These are phyloP conservation scores for Stylonectria norvegica DNA, from an alignment of 2,329 filamentous ascomycete genomes.

Conservation along the genomic window DNA sequence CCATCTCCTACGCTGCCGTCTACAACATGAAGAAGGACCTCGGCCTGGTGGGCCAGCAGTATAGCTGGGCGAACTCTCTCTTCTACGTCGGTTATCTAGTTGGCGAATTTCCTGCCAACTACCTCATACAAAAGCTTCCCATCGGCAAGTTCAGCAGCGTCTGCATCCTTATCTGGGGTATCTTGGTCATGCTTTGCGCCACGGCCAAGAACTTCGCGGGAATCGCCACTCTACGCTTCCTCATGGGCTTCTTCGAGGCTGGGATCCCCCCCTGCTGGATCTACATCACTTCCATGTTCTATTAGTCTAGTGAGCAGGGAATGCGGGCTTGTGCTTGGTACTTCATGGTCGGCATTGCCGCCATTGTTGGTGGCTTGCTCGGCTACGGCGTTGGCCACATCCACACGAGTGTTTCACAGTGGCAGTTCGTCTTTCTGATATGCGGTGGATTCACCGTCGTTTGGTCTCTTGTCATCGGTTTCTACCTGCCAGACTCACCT, in stretches of 20 bases:
- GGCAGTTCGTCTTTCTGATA: not conserved
- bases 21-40: conserved; percentile 53
- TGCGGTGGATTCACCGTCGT: not conserved
- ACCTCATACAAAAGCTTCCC: conserved; percentile 42
- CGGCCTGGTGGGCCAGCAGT: conserved; percentile 7
- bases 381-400: conserved; percentile 22
- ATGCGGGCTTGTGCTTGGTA: conserved; percentile 20
- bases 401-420: not conserved
- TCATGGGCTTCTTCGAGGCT: conserved; percentile 14
- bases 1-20: conserved; percentile 51
- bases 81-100: conserved; percentile 49
- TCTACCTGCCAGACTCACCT: not conserved
- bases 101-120: conserved; percentile 39
- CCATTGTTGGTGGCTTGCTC: conserved; percentile 18
- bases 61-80: conserved; percentile 36
- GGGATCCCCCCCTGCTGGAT: conserved; percentile 15
- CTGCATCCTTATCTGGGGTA: conserved; percentile 22
- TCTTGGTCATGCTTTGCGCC: conserved; percentile 39
- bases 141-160: conserved; percentile 41
- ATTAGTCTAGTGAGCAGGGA: conserved; percentile 15
- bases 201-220: conserved; percentile 30
- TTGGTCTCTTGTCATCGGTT: not conserved
- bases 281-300: conserved; percentile 21
- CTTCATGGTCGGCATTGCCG: conserved; percentile 13
- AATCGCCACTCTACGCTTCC: conserved; percentile 18